These are phyloP conservation scores for Starmerella cellae DNA, from an alignment of 805 yeast genomes.

Conservation along the genomic window DNA sequence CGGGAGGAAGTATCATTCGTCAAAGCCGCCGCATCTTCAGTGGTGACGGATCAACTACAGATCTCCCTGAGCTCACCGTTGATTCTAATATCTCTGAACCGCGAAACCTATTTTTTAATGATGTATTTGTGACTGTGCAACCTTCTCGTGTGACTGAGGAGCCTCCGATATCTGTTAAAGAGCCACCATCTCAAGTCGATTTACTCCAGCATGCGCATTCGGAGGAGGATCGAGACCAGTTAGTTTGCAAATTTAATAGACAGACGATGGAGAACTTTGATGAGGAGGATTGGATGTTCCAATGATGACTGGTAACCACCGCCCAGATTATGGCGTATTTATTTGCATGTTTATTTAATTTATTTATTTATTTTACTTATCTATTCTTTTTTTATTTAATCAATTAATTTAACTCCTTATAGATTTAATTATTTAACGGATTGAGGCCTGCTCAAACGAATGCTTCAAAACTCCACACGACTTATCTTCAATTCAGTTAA, in stretches of 20 bases:
- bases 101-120: neutral
- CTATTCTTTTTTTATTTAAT: too few relatives aligned
- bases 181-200: neutral
- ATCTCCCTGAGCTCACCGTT: neutral
- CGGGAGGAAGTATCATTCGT: constrained; percentile 11
- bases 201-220: neutral
- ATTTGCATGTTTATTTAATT: too few relatives aligned
- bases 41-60: constrained; percentile 7
- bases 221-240: neutral
- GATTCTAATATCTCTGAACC: neutral
- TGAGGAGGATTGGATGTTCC: constrained; percentile 11
- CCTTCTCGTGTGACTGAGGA: neutral
- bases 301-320: too few relatives aligned
- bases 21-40: constrained; percentile 1
- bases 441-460: too few relatives aligned
- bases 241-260: neutral
- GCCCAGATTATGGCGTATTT: too few relatives aligned
- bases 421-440: too few relatives aligned
- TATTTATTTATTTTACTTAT: too few relatives aligned
- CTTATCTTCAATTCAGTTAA: too few relatives aligned
- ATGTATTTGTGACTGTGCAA: neutral
- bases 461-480: too few relatives aligned
- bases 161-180: neutral
- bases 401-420: too few relatives aligned
- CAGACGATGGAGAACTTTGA: constrained; percentile 6